Evolutionary conservation across 495 filamentous ascomycete genomes (phyloP), one percentile per base, ranked within the genome.

Genomic region (Xylaria grammica): DNA sequence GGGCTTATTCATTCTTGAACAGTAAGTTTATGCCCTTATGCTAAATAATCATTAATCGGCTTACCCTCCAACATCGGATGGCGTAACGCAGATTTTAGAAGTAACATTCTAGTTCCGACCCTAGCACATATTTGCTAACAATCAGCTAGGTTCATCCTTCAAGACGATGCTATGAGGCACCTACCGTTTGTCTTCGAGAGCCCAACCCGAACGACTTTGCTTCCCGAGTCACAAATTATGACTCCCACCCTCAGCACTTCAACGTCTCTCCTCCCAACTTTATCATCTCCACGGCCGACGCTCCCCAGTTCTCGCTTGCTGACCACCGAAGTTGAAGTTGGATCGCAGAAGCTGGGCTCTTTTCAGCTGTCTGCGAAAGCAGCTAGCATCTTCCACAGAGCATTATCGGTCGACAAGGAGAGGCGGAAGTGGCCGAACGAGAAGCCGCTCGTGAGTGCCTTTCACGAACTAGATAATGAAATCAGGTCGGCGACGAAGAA

Each of bases 1-100:
- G 73, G 71, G 65, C 0, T 52, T 75, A 65, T 73, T 75, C 59
- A 75, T 75, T 20, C 62, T 75, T 9, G 73, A 75, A 54, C 69
- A 71, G 73, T 73, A 51, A 72, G 73, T 73, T 26, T 6, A 36
- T 34, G n/a, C 17, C n/a, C n/a, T 36, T 30, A 13, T 7, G 11
- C 38, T 58, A 1, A 40, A 11, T 9, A 19, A 2, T n/a, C 40
- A 5, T 36, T 5, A 36, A 36, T 36, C 4, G 4, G 32, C 32
- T 36, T 4, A 11, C 32, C 32, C 32, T 11, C 32, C 32, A 36
- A 36, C 32, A 5, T 36, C 32, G 11, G 20, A 27, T 29, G 20
- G 27, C 30, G 34, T 50, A 42, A 4, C 32, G 8, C 4, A 20
- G 29, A 52, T 11, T 17, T 27, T 10, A 26, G 26, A 50, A 46